Conservation (phyloP, 768 basidiomycete genomes). For the Dioszegia aurantiaca region DNA sequence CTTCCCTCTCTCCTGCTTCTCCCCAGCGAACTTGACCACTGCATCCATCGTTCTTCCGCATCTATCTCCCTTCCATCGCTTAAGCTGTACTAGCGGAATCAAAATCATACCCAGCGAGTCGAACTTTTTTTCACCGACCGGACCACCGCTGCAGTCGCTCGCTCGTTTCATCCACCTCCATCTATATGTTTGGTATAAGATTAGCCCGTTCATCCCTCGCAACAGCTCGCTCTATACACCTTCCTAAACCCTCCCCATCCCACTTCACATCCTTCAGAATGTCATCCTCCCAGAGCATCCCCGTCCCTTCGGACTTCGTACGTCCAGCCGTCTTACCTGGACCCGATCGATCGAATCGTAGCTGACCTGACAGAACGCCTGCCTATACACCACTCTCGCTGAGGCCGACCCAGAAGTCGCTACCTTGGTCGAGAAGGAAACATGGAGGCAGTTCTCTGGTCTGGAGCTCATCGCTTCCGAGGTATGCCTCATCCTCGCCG, state of each 20-base stretch:
- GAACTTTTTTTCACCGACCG: conserved; percentile 1
- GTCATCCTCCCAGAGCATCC: conserved; percentile 48
- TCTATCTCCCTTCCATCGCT: not conserved
- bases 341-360: not conserved
- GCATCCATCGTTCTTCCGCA: no score
- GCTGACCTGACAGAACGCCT: conserved; percentile 69
- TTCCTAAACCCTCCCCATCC: conserved; percentile 12
- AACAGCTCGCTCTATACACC: conserved; percentile 10
- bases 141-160: not conserved
- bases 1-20: not conserved
- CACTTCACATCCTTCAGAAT: conserved; percentile 37
- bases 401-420: conserved; percentile 92
- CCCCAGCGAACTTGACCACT: no score
- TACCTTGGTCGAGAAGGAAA: conserved; percentile 93
- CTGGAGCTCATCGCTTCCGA: conserved; percentile 99
- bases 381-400: conserved; percentile 78
- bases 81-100: not conserved
- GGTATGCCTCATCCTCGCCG: conserved; percentile 60
- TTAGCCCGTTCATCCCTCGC: conserved; percentile 4
- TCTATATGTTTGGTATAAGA: conserved; percentile 14
- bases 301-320: conserved; percentile 55
- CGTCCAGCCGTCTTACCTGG: conserved; percentile 16
- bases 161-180: conserved; percentile 9
- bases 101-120: conserved; percentile 3
- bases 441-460: conserved; percentile 95